Evolutionary conservation across 345 rosid genomes (phyloP), one percentile per base, ranked within the genome.

Genomic region (Bruguiera sexangula): DNA sequence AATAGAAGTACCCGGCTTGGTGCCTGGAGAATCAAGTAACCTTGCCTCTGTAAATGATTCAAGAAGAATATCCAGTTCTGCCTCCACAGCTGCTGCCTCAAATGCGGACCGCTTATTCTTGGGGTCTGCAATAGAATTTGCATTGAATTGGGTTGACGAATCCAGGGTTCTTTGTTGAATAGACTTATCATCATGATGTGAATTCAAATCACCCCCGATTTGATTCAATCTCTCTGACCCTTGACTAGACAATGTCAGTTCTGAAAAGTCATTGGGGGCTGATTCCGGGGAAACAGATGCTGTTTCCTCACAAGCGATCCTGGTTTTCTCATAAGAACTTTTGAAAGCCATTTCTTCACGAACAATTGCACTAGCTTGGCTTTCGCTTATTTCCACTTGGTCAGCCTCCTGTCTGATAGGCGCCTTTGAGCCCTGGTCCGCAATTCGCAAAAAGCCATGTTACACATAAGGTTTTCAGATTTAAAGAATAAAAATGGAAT

Each of bases 41-140:
- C 78, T 76, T 59, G 74, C 65, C 67, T 84, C 89, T 9, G 60
- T 20, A 43, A 83, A 79, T 32, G 91, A 86, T 74, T 78, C 60
- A 6, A 89, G 95, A 65, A 89, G 98, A 59, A 73, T 80, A 70
- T 91, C 95, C 20, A 91, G 79, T 66, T 94, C 96, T 21, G 85
- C 80, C 70, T 86, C 91, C 8, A 82, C 81, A 34, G 78, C 80
- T 48, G 84, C 61, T 8, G 86, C 80, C 71, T 84, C 79, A 37
- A 80, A 76, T 27, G 27, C 52, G 2, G 72, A 21, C 13, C 53
- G 53, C 31, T 70, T 24, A 51, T 32, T 74, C 24, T 70, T 39
- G 1, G 76, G 36, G 51, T 22, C 69, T 46, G 37, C 22, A 51
- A 26, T 32, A 10, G 66, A 39, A 52, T 64, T 73, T 0, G 22